Percentiles rank a stretch among this genome's conserved stretches.
Conservation (phyloP, 768 basidiomycete species). For the Russula abietina region DNA sequence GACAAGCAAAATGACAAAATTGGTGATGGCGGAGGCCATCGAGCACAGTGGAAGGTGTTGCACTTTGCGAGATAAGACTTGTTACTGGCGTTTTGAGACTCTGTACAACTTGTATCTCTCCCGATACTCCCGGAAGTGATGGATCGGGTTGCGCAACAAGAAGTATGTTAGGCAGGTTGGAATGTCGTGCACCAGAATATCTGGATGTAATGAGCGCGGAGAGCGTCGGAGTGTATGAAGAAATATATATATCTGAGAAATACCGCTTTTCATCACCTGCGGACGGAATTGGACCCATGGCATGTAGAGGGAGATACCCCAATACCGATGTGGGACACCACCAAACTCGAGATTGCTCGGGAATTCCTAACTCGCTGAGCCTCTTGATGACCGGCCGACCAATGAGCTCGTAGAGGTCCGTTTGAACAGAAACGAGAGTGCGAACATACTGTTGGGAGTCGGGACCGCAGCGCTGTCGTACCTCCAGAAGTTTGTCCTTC, state of each 20-base stretch:
- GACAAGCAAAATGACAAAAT: neutral
- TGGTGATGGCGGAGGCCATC: neutral
- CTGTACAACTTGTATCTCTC: neutral
- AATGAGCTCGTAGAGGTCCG: neutral
- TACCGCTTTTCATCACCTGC: neutral
- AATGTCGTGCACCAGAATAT: no score
- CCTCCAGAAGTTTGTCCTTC: neutral
- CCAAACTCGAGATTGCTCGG: neutral
- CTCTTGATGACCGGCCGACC: neutral
- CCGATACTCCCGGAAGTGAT: neutral
- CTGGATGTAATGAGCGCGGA: neutral
- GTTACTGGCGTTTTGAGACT: neutral
- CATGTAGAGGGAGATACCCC: neutral
- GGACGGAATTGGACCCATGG: neutral
- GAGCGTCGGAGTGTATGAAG: no score
- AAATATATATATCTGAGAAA: neutral
- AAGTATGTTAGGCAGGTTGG: neutral
- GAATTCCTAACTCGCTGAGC: neutral
- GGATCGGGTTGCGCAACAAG: neutral
- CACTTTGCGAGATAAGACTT: neutral
- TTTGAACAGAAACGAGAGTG: neutral
- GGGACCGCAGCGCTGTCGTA: neutral
- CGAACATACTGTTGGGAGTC: neutral
- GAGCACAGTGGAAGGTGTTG: neutral
- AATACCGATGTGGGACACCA: neutral